phyloP scores from a whole-genome alignment of 1,284 basidiomycete species.

The Amylostereum chailletii region DNA sequence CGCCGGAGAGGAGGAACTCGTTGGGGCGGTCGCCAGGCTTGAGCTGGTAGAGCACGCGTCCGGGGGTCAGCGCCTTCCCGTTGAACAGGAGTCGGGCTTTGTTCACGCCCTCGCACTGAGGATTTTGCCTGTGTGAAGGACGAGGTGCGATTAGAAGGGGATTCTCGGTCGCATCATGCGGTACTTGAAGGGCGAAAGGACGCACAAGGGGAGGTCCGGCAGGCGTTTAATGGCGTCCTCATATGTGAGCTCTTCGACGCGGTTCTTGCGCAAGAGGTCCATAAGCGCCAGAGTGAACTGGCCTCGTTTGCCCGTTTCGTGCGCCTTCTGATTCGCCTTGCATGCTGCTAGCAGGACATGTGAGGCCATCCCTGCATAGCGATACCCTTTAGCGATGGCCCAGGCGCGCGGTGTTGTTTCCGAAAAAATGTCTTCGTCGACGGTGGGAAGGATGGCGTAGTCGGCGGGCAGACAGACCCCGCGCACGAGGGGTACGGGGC shows the following conservation, averaged over 20 bases:
- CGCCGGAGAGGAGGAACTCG: constrained; percentile 10
- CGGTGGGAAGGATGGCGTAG: too few species aligned
- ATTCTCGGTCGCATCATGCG: too few species aligned
- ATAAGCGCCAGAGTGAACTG: constrained; percentile 12
- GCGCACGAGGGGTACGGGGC: background rate
- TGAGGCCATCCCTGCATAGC: constrained; percentile 6
- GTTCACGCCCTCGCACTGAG: constrained; percentile 16
- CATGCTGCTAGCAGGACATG: constrained; percentile 17
- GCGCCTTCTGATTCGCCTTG: constrained; percentile 8
- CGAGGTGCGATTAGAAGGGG: too few species aligned
- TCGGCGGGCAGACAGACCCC: constrained; percentile 3
- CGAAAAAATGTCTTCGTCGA: background rate
- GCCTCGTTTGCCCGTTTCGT: constrained; percentile 9
- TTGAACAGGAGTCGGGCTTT: constrained; percentile 13
- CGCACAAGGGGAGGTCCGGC: constrained; percentile 7
- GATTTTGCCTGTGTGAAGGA: constrained; percentile 9
- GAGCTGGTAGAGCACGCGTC: constrained; percentile 3
- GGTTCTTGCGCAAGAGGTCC: constrained; percentile 1
- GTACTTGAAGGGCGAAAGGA: background rate
- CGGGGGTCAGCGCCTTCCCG: constrained; percentile 5
- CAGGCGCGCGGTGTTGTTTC: background rate
- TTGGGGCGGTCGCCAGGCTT: background rate
- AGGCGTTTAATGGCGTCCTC: constrained; percentile 8
- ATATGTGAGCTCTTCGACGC: constrained; percentile 11
- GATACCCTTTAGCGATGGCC: background rate